phyloP scores from a whole-genome alignment of 108 stramenopile species.

The Chaetoceros muelleri region DNA sequence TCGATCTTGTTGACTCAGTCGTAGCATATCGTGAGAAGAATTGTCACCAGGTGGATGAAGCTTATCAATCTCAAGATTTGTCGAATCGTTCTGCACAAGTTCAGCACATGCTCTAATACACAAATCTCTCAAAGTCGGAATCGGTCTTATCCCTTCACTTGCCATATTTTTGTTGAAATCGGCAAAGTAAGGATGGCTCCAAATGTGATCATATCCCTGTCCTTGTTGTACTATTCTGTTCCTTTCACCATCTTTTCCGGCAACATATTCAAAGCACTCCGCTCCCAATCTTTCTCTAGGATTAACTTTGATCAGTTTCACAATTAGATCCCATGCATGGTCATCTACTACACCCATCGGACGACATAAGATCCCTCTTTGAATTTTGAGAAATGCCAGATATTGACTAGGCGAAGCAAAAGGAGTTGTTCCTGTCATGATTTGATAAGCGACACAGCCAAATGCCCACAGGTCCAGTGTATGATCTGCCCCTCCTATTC shows the following conservation, averaged over 20 bases:
- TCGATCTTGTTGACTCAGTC: conserved; percentile 39
- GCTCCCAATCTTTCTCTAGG: conserved; percentile 66
- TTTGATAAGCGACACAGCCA: conserved; percentile 62
- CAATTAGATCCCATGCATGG: conserved; percentile 70
- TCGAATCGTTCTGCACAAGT: conserved; percentile 40
- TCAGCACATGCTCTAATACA: conserved; percentile 66
- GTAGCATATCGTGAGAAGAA: conserved; percentile 46
- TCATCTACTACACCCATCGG: conserved; percentile 62
- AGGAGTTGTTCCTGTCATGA: conserved; percentile 64
- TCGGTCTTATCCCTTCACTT: conserved; percentile 18
- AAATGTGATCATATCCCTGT: conserved; percentile 31
- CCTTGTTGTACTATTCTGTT: conserved; percentile 10
- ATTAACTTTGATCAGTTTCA: conserved; percentile 41
- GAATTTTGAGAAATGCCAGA: conserved; percentile 79
- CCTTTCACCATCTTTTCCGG: conserved; percentile 20
- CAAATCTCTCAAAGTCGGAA: conserved; percentile 70
- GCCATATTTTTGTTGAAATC: conserved; percentile 10
- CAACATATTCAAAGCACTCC: conserved; percentile 37
- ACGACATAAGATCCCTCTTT: conserved; percentile 31
- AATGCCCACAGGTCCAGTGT: conserved; percentile 80
- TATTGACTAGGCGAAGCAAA: conserved; percentile 82
- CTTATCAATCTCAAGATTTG: conserved; percentile 53
- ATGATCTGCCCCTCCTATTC: conserved; percentile 22
- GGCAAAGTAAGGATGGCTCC: conserved; percentile 44
- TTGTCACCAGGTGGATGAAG: conserved; percentile 70